Conservation (phyloP, 441 rosid genomes). For the Adansonia grandidieri region DNA sequence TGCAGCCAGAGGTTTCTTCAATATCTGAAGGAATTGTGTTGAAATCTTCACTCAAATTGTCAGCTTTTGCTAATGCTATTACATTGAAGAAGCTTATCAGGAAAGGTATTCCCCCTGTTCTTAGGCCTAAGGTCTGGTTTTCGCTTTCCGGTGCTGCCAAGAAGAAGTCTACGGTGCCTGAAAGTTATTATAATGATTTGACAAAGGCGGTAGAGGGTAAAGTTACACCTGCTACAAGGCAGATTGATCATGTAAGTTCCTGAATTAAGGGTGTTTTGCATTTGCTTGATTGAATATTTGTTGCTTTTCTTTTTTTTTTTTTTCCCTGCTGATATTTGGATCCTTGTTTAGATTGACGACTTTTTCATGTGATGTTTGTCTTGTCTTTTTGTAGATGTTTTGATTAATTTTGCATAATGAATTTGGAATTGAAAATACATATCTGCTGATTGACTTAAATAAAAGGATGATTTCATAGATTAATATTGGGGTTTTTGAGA, state of each 20-base stretch:
- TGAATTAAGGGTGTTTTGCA: slow-evolving; percentile 16
- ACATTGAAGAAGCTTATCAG: slow-evolving; percentile 46
- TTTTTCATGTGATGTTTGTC: slow-evolving; percentile 1
- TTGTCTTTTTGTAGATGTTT: not conserved
- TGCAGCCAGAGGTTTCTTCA: slow-evolving; percentile 71
- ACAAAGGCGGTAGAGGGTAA: slow-evolving; percentile 89
- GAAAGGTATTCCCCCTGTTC: slow-evolving; percentile 95
- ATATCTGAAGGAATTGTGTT: slow-evolving; percentile 66
- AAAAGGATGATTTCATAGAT: not conserved
- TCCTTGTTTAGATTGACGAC: not conserved
- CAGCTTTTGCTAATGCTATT: slow-evolving; percentile 75
- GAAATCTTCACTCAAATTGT: slow-evolving; percentile 82
- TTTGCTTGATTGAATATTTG: slow-evolving; percentile 5
- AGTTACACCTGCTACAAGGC: slow-evolving; percentile 88
- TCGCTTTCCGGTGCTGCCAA: slow-evolving; percentile 97
- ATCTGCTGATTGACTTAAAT: not conserved
- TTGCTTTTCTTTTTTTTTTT: not conserved
- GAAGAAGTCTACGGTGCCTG: slow-evolving; percentile 98
- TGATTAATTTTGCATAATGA: not conserved
- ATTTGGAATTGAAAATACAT: not conserved
- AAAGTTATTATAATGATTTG: slow-evolving; percentile 88
- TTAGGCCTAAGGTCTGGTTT: slow-evolving; percentile 97
- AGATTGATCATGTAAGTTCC: slow-evolving; percentile 31
- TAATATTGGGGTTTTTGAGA: not conserved
- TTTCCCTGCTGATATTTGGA: not conserved